These are phyloP conservation scores for Sclerotinia nivalis DNA, from an alignment of 2,329 filamentous ascomycete genomes.

Conservation along the genomic window DNA sequence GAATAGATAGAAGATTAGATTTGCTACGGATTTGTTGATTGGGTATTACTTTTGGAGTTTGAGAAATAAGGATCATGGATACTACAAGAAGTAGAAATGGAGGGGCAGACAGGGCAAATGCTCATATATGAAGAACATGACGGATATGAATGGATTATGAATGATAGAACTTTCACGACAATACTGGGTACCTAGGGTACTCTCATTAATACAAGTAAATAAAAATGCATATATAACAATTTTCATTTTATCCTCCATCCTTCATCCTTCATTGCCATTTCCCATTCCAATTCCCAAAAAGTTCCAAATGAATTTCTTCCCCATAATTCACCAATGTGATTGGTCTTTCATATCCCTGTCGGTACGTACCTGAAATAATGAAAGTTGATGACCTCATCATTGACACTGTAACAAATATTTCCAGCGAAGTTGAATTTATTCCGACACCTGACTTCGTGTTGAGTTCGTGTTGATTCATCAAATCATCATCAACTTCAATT, in stretches of 20 bases:
- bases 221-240: not conserved
- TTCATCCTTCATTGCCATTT: not conserved
- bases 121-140: not conserved
- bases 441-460: conserved; percentile 16
- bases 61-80: not conserved
- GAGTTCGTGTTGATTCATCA: not conserved
- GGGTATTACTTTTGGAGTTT: not conserved
- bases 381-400: conserved; percentile 14
- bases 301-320: not conserved
- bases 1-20: not conserved
- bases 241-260: not conserved
- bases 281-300: too few relatives aligned
- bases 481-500: not conserved
- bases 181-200: not conserved
- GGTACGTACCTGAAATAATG: not conserved
- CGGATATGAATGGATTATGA: not conserved
- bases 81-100: not conserved
- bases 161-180: not conserved
- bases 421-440: not conserved
- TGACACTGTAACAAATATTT: not conserved
- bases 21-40: not conserved
- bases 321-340: not conserved
- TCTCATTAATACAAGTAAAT: not conserved
- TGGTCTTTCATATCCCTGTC: not conserved
- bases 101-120: not conserved